Conservation (phyloP, 2,329 filamentous ascomycete genomes). For the Cordyceps militaris region DNA sequence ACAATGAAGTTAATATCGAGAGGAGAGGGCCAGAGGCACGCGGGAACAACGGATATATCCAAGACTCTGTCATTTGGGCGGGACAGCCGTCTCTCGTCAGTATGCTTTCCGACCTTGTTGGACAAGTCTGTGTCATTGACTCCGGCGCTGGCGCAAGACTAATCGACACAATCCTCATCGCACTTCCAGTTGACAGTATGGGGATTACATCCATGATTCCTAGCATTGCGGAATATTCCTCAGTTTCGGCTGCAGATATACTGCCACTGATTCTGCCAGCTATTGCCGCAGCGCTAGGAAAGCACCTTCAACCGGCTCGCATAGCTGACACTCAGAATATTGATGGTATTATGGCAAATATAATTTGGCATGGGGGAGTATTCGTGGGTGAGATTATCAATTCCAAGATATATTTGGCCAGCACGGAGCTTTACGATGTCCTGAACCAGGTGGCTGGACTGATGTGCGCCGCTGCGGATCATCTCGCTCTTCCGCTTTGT, state of each 20-base stretch:
- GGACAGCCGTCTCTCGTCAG: conserved; percentile 15
- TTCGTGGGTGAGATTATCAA: conserved; percentile 19
- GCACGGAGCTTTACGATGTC: conserved; percentile 15
- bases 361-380: conserved; percentile 16
- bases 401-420: conserved; percentile 2
- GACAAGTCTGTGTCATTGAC: conserved; percentile 16
- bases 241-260: conserved; percentile 11
- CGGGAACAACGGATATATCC: background rate
- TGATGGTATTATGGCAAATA: conserved; percentile 13
- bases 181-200: conserved; percentile 17
- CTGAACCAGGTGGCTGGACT: conserved; percentile 19
- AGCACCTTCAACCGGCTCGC: conserved; percentile 1
- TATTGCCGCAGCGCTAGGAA: conserved; percentile 16
- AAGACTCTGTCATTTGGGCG: background rate
- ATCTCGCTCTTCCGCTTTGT: conserved; percentile 18
- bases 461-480: conserved; percentile 16
- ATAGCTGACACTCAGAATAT: conserved; percentile 7
- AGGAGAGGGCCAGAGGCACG: background rate
- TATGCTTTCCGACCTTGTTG: conserved; percentile 16
- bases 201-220: conserved; percentile 16
- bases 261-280: conserved; percentile 21
- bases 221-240: conserved; percentile 15
- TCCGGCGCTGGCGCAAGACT: conserved; percentile 17
- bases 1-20: background rate
- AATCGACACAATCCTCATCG: conserved; percentile 18